Base-by-base conservation (phyloP, 768 basidiomycete species). In the Psilocybe cubensis region DNA sequence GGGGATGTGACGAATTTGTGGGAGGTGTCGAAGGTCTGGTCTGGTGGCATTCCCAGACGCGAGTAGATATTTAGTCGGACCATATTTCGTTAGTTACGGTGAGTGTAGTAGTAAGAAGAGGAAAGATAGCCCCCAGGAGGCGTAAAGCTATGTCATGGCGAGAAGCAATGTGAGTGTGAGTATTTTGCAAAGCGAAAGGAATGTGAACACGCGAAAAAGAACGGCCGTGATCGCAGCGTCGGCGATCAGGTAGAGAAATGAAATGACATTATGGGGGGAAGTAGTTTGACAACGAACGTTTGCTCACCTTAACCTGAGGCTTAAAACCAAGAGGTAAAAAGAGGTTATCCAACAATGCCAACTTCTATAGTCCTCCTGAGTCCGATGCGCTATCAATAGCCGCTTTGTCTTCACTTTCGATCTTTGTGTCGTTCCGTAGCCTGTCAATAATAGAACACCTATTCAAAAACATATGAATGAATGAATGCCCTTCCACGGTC, bases 1-100 rank as follows among this genome's bases (percentile, higher is more conserved):
- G 78, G 79, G 0, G 83, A 85, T 4, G 85, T 79, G 51, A 85
- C 80, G 61, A 76, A 76, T 57, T 64, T 67, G 59, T 71, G 62
- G 1, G 58, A 14, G 1, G 74, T 63, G 62, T 80, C 79, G 63
- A 79, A 79, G 7, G 70, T 57, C 4, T 29, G n/a, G 4, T 42
- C 40, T 21, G 54, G 12, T 3, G 53, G 52, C 17, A 60, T 49
- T 3, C 63, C 63, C 17, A 72, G 55, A 3, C 52, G 53, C 1
- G 60, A 52, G 48, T 63, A 63, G 18, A 69, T 27, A 52, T 52
- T 54, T 11, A 57, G 20, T 41, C 48, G 56, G 33, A 52, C 41
- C 57, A 64, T 64, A 23, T 3, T 27, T 43, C n/a, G 52, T 38
- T 49, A 45, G 31, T 10, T 47, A 25, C 31, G 29, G 43, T 49